Percentiles rank a stretch among this genome's conserved stretches.
These are phyloP conservation scores for Tuber umbilicatum DNA, from an alignment of 495 filamentous ascomycete genomes.

Conservation along the genomic window DNA sequence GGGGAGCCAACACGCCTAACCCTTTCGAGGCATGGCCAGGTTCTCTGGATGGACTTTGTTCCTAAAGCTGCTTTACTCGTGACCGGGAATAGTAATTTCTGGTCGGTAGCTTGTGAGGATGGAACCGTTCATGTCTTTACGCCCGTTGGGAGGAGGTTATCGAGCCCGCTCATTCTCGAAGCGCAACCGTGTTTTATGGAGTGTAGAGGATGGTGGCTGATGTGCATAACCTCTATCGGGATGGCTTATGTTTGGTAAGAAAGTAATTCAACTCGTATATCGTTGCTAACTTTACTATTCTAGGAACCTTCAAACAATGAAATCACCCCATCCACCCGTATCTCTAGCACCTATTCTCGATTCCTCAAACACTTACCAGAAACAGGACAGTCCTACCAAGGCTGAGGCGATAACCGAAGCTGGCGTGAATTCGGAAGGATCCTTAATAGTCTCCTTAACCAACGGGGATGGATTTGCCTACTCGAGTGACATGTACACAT, in stretches of 20 bases:
- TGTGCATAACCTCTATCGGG: slow-evolving; percentile 81
- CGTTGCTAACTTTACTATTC: slow-evolving; percentile 13
- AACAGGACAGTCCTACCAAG: slow-evolving; percentile 65
- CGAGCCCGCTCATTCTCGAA: slow-evolving; percentile 79
- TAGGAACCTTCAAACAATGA: slow-evolving; percentile 69
- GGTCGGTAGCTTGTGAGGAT: slow-evolving; percentile 89
- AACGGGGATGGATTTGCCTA: slow-evolving; percentile 94
- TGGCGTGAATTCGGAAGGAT: slow-evolving; percentile 76
- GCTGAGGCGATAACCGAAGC: slow-evolving; percentile 87
- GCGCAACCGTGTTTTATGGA: slow-evolving; percentile 91
- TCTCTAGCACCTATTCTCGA: slow-evolving; percentile 87
- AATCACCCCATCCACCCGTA: slow-evolving; percentile 78
- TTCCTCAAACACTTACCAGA: slow-evolving; percentile 60
- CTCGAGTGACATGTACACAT: slow-evolving; percentile 71
- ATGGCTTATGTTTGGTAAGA: slow-evolving; percentile 76
- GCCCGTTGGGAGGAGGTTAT: slow-evolving; percentile 78
- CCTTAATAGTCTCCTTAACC: slow-evolving; percentile 73
- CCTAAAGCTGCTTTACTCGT: slow-evolving; percentile 74
- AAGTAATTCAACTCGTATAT: neutral
- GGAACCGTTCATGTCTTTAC: slow-evolving; percentile 91
- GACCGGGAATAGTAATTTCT: slow-evolving; percentile 82
- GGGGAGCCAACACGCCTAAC: slow-evolving; percentile 77
- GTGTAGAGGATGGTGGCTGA: slow-evolving; percentile 76
- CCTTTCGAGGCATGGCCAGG: slow-evolving; percentile 71
- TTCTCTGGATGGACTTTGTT: slow-evolving; percentile 89